Base-by-base conservation (phyloP, 2,329 filamentous ascomycete genomes). In the Basipetospora chlamydospora region DNA sequence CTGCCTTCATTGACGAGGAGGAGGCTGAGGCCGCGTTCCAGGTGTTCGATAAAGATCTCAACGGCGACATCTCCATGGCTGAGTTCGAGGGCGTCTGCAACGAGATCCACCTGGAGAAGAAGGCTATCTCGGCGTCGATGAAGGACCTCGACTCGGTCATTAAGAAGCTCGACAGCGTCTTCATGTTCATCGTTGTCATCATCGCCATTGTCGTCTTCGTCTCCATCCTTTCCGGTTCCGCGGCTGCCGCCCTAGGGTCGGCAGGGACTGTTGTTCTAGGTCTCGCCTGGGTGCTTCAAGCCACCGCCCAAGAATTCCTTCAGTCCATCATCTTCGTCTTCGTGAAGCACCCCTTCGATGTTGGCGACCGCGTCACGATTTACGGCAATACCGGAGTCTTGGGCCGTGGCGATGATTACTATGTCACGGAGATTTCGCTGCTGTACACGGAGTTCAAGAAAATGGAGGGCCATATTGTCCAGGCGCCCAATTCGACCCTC, bases 371-470 rank as follows among this genome's bases (percentile, higher is more conserved):
- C 48, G 84, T 96, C 6, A 84, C 80, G 1, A 73, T 96, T 15
- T 95, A 95, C 49, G 87, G 87, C 37, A 92, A 86, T 48, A 85
- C 85, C 1, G 88, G 88, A 42, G 69, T 77, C n/a, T 54, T 68
- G 12, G 68, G 85, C 50, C 73, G 70, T 25, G 87, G 87, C 31
- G 88, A 95, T 47, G 88, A 95, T 49, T 96, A 94, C 58, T 95
- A 93, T 45, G 87, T 96, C 37, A 93, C 92, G 38, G 84, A 94
- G 51, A 92, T 96, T 38, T 81, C 85, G 2, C 67, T 96, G 1
- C 68, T 95, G 12, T 96, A 90, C 54, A 96, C 88, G 11, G 88
- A 95, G 51, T 95, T 95, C 64, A 95, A 95, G 67, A 95, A 95
- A 65, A 88, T 95, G 82, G 80, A 95, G 56, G 88, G 88, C 2